phyloP scores from a whole-genome alignment of 768 basidiomycete genomes.

The Clavulina sp. region DNA sequence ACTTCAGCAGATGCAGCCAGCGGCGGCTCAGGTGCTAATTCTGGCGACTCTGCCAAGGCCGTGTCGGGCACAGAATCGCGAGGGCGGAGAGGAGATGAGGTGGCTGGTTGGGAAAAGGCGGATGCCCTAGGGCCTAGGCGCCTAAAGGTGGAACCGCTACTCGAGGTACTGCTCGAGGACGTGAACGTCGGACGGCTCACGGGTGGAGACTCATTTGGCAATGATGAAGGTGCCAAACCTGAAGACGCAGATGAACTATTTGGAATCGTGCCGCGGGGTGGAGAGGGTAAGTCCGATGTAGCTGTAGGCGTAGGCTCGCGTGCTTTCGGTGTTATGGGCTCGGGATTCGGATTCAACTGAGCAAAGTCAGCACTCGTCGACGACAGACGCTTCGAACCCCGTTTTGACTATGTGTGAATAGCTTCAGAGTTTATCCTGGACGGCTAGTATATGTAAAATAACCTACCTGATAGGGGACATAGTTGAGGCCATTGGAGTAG shows the following conservation, averaged over 20 bases:
- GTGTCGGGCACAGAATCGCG: neutral
- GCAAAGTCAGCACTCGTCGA: neutral
- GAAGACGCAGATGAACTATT: neutral
- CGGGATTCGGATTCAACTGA: neutral
- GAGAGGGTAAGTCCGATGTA: neutral
- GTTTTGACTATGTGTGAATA: slow-evolving; percentile 11
- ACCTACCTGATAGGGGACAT: neutral
- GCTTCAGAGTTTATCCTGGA: no score
- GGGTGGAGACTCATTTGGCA: neutral
- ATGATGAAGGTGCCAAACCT: neutral
- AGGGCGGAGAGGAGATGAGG: slow-evolving; percentile 7
- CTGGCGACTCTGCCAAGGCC: no score
- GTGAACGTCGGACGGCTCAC: no score
- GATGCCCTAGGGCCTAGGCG: slow-evolving; percentile 2
- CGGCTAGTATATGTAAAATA: no score
- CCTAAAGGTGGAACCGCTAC: slow-evolving; percentile 5
- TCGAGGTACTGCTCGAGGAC: neutral
- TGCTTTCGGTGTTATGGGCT: neutral
- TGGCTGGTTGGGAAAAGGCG: slow-evolving; percentile 4
- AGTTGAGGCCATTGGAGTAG: neutral
- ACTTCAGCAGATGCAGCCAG: neutral
- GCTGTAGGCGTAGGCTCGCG: neutral
- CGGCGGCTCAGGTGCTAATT: no score
- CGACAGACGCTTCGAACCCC: slow-evolving; percentile 5
- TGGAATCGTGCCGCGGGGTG: neutral